Conservation (phyloP, 495 filamentous ascomycete genomes). For the Daldinia concentrica region DNA sequence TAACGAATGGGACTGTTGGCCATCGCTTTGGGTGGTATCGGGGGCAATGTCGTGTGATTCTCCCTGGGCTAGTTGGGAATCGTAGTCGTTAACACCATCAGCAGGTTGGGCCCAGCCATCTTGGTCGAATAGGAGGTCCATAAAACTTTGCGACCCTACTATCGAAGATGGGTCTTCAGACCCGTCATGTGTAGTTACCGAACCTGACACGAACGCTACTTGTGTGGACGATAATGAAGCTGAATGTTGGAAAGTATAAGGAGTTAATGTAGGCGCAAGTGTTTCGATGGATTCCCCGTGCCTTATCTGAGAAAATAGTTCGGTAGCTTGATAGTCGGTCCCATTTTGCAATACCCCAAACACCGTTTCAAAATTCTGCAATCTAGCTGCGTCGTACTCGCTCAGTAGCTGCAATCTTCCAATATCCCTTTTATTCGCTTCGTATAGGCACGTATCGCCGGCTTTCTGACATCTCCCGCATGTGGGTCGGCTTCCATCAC, state of each 20-base stretch:
- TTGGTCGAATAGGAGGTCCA: conserved; percentile 28
- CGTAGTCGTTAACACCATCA: background rate
- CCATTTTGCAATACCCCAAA: conserved; percentile 28
- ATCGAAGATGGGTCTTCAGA: background rate
- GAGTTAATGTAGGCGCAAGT: conserved; percentile 10
- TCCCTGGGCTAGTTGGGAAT: background rate
- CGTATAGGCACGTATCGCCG: conserved; percentile 35
- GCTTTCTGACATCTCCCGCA: conserved; percentile 33
- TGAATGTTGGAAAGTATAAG: background rate
- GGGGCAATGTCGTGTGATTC: too few relatives aligned
- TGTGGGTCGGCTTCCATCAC: conserved; percentile 33
- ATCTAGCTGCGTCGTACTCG: conserved; percentile 26
- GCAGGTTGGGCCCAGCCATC: conserved; percentile 20
- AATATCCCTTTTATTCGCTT: conserved; percentile 39
- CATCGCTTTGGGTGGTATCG: background rate
- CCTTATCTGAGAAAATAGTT: conserved; percentile 24
- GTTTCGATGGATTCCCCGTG: conserved; percentile 17
- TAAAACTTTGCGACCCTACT: conserved; percentile 7
- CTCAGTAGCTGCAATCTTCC: conserved; percentile 28
- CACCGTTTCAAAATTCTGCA: conserved; percentile 21
- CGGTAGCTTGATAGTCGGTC: conserved; percentile 17
- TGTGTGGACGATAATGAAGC: background rate
- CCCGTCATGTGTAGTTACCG: background rate
- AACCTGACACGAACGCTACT: background rate
- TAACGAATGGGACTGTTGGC: background rate